Conservation (phyloP, 495 filamentous ascomycete genomes). For the Penicillium diatomitis region DNA sequence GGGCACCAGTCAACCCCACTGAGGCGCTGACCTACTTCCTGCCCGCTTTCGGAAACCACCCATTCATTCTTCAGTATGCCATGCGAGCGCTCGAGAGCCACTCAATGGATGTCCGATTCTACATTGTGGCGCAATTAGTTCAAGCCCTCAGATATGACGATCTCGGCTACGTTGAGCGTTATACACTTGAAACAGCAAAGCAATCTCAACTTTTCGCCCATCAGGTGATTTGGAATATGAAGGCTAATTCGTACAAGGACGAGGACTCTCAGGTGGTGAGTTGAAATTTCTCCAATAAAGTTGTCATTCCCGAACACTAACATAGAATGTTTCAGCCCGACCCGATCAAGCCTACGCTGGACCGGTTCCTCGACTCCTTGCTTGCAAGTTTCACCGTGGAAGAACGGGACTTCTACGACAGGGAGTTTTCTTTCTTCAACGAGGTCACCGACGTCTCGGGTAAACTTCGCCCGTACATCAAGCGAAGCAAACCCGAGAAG, state of each 20-base stretch:
- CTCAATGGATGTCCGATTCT: conserved; percentile 92
- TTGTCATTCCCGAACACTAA: conserved; percentile 21
- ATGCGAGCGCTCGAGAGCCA: conserved; percentile 92
- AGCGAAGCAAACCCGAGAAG: conserved; percentile 89
- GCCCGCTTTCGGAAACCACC: conserved; percentile 87
- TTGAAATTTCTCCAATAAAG: too few relatives aligned
- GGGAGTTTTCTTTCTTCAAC: conserved; percentile 95
- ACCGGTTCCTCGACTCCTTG: conserved; percentile 79
- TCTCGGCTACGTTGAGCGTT: conserved; percentile 90
- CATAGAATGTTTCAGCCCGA: conserved; percentile 58
- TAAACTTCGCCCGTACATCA: conserved; percentile 89
- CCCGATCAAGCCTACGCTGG: conserved; percentile 82
- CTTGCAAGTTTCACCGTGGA: conserved; percentile 67
- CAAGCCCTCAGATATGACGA: conserved; percentile 93
- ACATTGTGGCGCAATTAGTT: conserved; percentile 96
- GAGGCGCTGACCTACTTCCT: conserved; percentile 89
- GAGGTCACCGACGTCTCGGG: conserved; percentile 94
- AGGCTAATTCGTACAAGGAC: conserved; percentile 96
- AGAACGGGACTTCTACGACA: conserved; percentile 82
- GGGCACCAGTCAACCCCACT: conserved; percentile 88
- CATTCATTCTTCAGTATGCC: conserved; percentile 92
- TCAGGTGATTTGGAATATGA: conserved; percentile 99
- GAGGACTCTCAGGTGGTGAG: conserved; percentile 83
- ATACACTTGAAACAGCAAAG: conserved; percentile 91
- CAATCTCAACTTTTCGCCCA: conserved; percentile 96